Evolutionary conservation across 2,329 filamentous ascomycete genomes (phyloP), one percentile per base, ranked within the genome.

Genomic region (Trichothecium roseum): DNA sequence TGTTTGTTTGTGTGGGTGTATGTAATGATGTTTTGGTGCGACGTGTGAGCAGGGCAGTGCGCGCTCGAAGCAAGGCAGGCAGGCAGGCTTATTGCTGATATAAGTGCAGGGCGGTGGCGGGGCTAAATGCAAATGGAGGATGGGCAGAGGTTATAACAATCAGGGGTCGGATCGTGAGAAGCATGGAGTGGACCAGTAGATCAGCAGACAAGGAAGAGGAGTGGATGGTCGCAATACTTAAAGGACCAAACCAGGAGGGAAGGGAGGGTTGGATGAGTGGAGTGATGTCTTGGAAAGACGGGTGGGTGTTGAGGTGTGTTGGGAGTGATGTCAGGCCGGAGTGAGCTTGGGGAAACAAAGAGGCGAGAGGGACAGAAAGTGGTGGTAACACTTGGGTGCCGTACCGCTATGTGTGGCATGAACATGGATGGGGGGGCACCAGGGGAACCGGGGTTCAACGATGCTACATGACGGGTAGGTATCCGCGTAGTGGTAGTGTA

Each of bases 321-420:
- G 48, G 43, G 43, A 40, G 51, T 53, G 51, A 54, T 53, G 51
- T 54, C 51, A 54, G 49, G 50, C 45, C 45, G 47, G 41, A 43
- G 46, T 44, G 44, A 45, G 44, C 40, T 38, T 47, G 29, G 32
- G 24, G 30, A 30, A 30, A 8, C 4, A 7, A 6, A 24, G 35
- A 15, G 26, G 24, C n/a, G n/a, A n/a, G n/a, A n/a, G n/a, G n/a
- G n/a, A n/a, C n/a, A n/a, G n/a, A n/a, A n/a, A 36, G 29, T 31
- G 35, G 26, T 36, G 34, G 18, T 26, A 24, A 37, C 33, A 35
- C 28, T 40, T 24, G 20, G 20, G 6, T 24, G 20, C 20, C 20
- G 20, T 24, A 24, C 20, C 20, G 20, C 20, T 24, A 10, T 24
- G 20, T 24, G 20, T 24, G 20, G 20, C 20, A 24, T 24, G 20